Evolutionary conservation across 164 flowering plant species (phyloP), one percentile per base, ranked within the genome.

Genomic region (Liriodendron chinense): DNA sequence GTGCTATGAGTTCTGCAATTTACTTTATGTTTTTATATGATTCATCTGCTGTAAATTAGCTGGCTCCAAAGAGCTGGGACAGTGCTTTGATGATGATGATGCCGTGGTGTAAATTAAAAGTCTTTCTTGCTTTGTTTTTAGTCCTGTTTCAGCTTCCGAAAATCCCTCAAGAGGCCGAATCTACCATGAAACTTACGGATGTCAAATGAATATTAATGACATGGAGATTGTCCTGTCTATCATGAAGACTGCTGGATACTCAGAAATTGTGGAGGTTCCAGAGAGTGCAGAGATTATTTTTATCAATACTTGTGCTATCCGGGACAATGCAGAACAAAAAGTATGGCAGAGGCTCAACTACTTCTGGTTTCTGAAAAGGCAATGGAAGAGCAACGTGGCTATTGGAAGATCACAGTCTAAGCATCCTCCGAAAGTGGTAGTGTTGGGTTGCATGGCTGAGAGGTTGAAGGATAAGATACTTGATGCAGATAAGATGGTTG

Each of bases 401-500:
- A 84, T 47, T 34, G 99, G 99, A 68, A 86, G 99, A 80, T 84
- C 98, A n/a, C 80, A 85, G 8, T 94, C 99, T 56, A n/a, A 73
- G 79, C 88, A 72, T 62, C 95, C 99, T 76, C 99, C 99, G 26
- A 94, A 96, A 82, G 92, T 96, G 28, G 98, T 94, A 24, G 98
- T 96, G 0, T 78, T 96, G 79, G 99, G 99, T 62, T 96, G 99
- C 75, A 96, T 94, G 99, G 99, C 99, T 49, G 99, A 96, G 84
- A 90, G 99, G 84, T 83, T 96, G 50, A 94, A 96, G 84, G 98
- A 96, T 59, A 92, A 94, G 86, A 94, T 96, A 79, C 85, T 96
- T 24, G 98, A 96, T 89, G 81, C 99, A 23, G 99, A 96, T 83
- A 96, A 96, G 84, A 96, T 96, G 99, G 99, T 96, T 68, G 99